Evolutionary conservation across 306 rosid genomes (phyloP), one percentile per base, ranked within the genome.

Genomic region (Macrotyloma uniflorum): DNA sequence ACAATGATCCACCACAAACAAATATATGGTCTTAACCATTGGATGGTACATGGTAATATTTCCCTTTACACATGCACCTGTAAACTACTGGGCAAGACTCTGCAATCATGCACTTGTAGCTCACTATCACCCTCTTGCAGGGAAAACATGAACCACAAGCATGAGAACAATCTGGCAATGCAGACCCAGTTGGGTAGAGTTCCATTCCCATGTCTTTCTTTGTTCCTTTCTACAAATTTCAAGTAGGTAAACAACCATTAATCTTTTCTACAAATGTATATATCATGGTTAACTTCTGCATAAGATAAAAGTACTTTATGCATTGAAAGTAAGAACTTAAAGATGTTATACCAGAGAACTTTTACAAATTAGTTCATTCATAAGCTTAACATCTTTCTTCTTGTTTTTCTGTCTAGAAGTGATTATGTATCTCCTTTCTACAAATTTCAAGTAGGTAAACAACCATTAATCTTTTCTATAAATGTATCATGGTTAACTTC

Each of bases 141-240:
- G 98, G 98, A 70, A 84, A 91, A 67, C 98, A 90, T 40, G 98
- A 86, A 53, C 93, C 96, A 24, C 98, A 91, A 12, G 98, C 96
- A 67, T 88, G 96, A 9, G 96, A 86, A 53, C 98, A 91, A 75
- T 93, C 94, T 1, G 98, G 96, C 78, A 93, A 80, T 74, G 79
- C 84, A n/a, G 96, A 93, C 1, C 96, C 96, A 0, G 81, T 78
- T 13, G 86, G 86, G 83, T 76, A 84, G 57, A 86, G 71, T 68
- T 88, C 88, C 90, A 84, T 82, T 42, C 75, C 82, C 53, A 75
- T 42, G 20, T 69, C 87, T 65, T 74, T 83, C 43, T 75, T 74
- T 83, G 51, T 79, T 71, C 72, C 85, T 65, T 77, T 62, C 91
- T 84, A 47, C 64, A 70, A 49, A 74, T 16, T 32, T 5, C 70